phyloP scores from a whole-genome alignment of 106 monocot species.

The Dioscorea zingiberensis region DNA sequence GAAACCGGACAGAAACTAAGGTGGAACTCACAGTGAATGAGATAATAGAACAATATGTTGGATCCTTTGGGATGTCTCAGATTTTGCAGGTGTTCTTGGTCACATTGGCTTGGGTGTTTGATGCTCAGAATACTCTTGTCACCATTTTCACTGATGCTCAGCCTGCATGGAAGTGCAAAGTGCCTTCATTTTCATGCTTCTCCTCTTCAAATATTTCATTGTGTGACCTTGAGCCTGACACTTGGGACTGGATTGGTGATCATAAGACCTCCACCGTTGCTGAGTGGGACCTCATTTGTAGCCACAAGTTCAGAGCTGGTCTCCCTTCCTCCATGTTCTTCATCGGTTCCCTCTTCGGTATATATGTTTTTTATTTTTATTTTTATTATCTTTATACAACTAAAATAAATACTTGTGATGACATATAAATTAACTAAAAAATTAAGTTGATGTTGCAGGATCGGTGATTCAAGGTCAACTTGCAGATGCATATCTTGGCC shows the following conservation, averaged over 20 bases:
- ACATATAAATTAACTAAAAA: too few relatives aligned
- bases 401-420: background rate
- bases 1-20: background rate
- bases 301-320: constrained; percentile 47
- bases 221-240: constrained; percentile 32
- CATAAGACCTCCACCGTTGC: constrained; percentile 55
- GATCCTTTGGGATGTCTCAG: constrained; percentile 55
- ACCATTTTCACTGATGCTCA: constrained; percentile 79
- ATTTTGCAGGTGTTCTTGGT: constrained; percentile 61
- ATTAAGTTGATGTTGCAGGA: constrained; percentile 14
- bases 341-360: constrained; percentile 70
- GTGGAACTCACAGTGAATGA: constrained; percentile 62
- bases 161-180: constrained; percentile 57
- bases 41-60: constrained; percentile 69
- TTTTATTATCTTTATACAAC: background rate
- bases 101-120: constrained; percentile 71
- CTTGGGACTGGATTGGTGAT: constrained; percentile 76
- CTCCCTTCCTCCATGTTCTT: constrained; percentile 75
- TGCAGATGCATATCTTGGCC: constrained; percentile 59
- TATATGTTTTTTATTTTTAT: background rate
- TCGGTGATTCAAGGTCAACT: constrained; percentile 51
- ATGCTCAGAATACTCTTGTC: constrained; percentile 63
- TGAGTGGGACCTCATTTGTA: constrained; percentile 71
- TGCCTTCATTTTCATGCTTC: background rate
- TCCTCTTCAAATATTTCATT: constrained; percentile 6